Base-by-base conservation (phyloP, 148 eudicot genomes). In the Salicornia ramosissima region DNA sequence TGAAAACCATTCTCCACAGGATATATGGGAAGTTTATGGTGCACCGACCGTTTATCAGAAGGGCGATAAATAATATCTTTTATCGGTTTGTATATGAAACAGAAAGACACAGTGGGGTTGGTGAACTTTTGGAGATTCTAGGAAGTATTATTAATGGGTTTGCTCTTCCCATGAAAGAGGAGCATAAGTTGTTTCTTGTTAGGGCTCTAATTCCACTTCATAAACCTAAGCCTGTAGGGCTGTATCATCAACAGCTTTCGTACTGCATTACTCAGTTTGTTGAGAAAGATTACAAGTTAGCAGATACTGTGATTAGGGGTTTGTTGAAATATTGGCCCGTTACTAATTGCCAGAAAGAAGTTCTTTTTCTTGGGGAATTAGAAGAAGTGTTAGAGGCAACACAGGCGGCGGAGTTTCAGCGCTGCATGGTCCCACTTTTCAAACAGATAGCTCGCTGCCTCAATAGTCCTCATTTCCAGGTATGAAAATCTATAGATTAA, bases 121-220 rank as follows among this genome's bases (percentile, higher is more conserved):
- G 83, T 29, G 95, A 89, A 74, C 87, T 89, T 49, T 76, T 89
- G 78, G 95, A 89, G 81, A 84, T 89, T 69, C 83, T 88, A 33
- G 94, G 93, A 33, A 88, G 93, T 75, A 86, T 86, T 42, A 88
- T 88, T 49, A 89, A 86, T 74, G 95, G 95, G 59, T 89, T 89
- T 78, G 95, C 95, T 39, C 69, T 90, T 83, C 96, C 96, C 10
- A 87, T 90, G 92, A 90, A 90, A 73, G 92, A 90, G 81, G 96
- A 90, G 79, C 96, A 90, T 52, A 90, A 87, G 77, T 64, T 90
- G 76, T 90, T 90, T 70, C 90, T 90, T 71, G 80, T 81, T 60
- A 78, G 92, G 57, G 88, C 84, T 29, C 73, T 90, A 46, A 90
- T 90, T 65, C 96, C 96, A 22, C 85, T 90, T 19, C 96, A 90